Percentiles rank a stretch among this genome's conserved stretches.
Conservation (phyloP, 2,329 filamentous ascomycete species). For the Exophiala aquamarina region DNA sequence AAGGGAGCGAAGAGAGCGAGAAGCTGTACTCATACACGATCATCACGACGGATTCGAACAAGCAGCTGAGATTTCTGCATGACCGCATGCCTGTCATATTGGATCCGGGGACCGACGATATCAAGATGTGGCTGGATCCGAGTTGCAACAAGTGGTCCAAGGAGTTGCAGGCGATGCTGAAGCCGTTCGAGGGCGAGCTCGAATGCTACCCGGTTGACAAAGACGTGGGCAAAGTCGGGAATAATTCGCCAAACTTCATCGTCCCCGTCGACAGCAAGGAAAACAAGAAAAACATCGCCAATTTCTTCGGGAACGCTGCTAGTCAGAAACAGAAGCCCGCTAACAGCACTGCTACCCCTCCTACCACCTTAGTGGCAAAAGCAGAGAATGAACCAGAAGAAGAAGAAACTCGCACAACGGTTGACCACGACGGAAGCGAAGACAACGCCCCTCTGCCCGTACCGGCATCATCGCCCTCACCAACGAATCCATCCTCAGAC, state of each 20-base stretch:
- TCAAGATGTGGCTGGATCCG: conserved; percentile 79
- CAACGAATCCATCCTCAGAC: conserved; percentile 7
- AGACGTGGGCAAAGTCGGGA: conserved; percentile 92
- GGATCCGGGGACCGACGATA: conserved; percentile 68
- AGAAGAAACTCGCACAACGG: conserved; percentile 44
- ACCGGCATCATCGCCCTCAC: no score
- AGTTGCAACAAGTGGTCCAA: conserved; percentile 68
- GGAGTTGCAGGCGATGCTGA: conserved; percentile 76
- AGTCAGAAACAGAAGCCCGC: conserved; percentile 30
- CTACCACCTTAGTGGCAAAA: conserved; percentile 7
- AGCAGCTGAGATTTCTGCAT: conserved; percentile 81
- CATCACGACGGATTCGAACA: conserved; percentile 85
- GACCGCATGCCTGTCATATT: conserved; percentile 95
- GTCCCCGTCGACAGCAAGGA: conserved; percentile 79
- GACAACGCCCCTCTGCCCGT: conserved; percentile 53
- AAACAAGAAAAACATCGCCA: conserved; percentile 91
- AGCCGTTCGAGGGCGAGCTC: conserved; percentile 74
- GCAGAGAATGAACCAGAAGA: no score
- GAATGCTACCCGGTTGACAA: conserved; percentile 84
- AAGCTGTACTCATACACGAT: conserved; percentile 87
- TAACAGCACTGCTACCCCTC: conserved; percentile 17
- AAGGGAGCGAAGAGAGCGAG: conserved; percentile 66
- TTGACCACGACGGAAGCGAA: conserved; percentile 47
- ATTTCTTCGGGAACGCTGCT: conserved; percentile 70
- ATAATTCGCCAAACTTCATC: conserved; percentile 80